A percentile compares a stretch with the other conserved stretches of the same genome.
phyloP scores from a whole-genome alignment of 2,329 filamentous ascomycete species.

The Trichoderma oligosporum region DNA sequence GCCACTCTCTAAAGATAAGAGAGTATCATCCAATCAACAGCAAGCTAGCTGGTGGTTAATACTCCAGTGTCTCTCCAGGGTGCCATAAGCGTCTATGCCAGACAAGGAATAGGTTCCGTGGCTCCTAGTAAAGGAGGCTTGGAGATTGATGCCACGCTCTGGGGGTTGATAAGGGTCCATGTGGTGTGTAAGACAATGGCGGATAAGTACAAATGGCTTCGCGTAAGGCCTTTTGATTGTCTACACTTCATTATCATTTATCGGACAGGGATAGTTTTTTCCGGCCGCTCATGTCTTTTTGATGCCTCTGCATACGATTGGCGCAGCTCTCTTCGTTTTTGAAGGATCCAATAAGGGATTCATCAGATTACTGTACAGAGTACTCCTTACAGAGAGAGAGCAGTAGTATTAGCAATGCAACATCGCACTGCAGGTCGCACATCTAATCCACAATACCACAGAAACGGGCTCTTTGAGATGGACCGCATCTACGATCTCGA shows the following conservation, averaged over 20 bases:
- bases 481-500: background rate
- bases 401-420: background rate
- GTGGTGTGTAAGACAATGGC: conserved; percentile 15
- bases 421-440: conserved; percentile 10
- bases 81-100: conserved; percentile 16
- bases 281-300: too few relatives aligned
- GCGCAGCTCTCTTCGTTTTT: too few relatives aligned
- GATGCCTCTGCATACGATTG: too few relatives aligned
- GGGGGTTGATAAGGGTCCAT: conserved; percentile 5
- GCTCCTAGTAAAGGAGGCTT: conserved; percentile 1
- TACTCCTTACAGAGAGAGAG: too few relatives aligned
- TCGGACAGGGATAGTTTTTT: background rate
- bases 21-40: conserved; percentile 26
- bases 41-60: background rate
- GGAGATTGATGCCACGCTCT: conserved; percentile 2
- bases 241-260: background rate
- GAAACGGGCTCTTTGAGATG: background rate
- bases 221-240: conserved; percentile 10
- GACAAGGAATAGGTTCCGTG: conserved; percentile 14
- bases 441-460: background rate
- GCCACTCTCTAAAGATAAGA: conserved; percentile 32
- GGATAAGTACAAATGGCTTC: conserved; percentile 21
- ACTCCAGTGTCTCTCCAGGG: conserved; percentile 16
- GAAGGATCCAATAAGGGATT: too few relatives aligned
- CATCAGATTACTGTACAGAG: too few relatives aligned